phyloP scores from a whole-genome alignment of 495 filamentous ascomycete genomes.

The Penicillium antarcticum region DNA sequence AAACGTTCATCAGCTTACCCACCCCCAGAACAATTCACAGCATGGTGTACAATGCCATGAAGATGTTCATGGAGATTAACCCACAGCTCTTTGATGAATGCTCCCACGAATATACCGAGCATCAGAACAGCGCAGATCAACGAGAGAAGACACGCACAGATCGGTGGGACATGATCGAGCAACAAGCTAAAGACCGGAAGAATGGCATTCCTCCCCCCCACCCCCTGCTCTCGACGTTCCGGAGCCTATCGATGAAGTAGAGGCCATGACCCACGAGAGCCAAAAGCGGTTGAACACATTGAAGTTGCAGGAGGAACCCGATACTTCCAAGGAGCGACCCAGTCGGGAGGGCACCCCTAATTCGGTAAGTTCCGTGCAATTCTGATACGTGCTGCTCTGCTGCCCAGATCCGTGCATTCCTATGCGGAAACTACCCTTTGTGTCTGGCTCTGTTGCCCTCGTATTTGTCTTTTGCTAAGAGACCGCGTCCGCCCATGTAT shows the following conservation, averaged over 20 bases:
- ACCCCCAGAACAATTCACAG: constrained; percentile 86
- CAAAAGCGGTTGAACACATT: constrained; percentile 79
- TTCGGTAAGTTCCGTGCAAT: constrained; percentile 39
- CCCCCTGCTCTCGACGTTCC: constrained; percentile 45
- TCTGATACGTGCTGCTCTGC: constrained; percentile 23
- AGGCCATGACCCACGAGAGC: constrained; percentile 75
- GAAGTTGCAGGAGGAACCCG: constrained; percentile 72
- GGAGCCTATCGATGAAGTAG: constrained; percentile 65
- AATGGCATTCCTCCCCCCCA: constrained; percentile 48
- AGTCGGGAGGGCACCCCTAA: constrained; percentile 38
- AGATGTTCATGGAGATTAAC: constrained; percentile 99
- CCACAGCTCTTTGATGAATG: constrained; percentile 98
- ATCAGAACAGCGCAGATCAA: constrained; percentile 82
- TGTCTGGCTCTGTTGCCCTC: constrained; percentile 13
- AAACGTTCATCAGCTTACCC: constrained; percentile 8
- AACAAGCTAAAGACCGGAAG: constrained; percentile 67
- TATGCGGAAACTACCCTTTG: constrained; percentile 7
- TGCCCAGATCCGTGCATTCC: constrained; percentile 17
- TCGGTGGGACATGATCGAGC: constrained; percentile 82
- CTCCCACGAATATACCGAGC: constrained; percentile 96
- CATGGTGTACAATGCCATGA: constrained; percentile 99
- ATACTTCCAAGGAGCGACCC: constrained; percentile 44
- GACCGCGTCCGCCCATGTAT: constrained; percentile 28
- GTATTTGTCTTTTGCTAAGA: constrained; percentile 45
- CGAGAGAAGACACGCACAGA: constrained; percentile 70